These are phyloP conservation scores for Apiotrichum domesticum DNA, from an alignment of 1,284 basidiomycete species.

Conservation along the genomic window DNA sequence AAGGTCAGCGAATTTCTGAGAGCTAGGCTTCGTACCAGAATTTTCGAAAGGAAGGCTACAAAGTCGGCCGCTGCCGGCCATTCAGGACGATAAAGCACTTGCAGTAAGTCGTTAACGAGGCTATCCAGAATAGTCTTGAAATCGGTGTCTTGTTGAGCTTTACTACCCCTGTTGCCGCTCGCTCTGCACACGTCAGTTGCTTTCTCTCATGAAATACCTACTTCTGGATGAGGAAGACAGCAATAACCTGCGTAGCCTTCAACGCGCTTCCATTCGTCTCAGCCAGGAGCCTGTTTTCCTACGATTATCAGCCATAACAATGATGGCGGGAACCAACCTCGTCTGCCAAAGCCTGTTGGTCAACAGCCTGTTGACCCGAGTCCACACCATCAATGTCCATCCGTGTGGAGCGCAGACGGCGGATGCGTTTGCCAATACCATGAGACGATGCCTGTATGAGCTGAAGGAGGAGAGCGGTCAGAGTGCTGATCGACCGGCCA, in stretches of 20 bases:
- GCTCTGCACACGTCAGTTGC: neutral
- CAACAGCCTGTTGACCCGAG: neutral
- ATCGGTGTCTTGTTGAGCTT: slow-evolving; percentile 81
- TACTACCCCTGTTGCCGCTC: slow-evolving; percentile 62
- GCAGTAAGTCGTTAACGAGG: slow-evolving; percentile 79
- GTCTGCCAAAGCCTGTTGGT: neutral
- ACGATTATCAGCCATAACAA: neutral
- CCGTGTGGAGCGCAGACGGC: slow-evolving; percentile 52
- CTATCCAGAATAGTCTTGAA: slow-evolving; percentile 87
- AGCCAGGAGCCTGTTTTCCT: slow-evolving; percentile 2
- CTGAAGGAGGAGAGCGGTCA: slow-evolving; percentile 85
- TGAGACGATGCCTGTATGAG: slow-evolving; percentile 90
- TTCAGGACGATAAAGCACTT: slow-evolving; percentile 86
- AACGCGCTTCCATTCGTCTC: slow-evolving; percentile 59
- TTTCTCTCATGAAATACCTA: slow-evolving; percentile 28
- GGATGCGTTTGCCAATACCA: slow-evolving; percentile 53
- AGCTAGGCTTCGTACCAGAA: slow-evolving; percentile 56
- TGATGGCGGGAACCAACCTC: neutral
- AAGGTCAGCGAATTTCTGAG: neutral
- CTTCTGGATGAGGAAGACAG: slow-evolving; percentile 76
- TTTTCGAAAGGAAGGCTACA: slow-evolving; percentile 67
- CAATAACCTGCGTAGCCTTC: slow-evolving; percentile 76
- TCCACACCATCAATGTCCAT: slow-evolving; percentile 52
- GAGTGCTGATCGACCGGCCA: slow-evolving; percentile 72
- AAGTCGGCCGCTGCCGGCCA: slow-evolving; percentile 89